Percentiles rank a stretch among this genome's conserved stretches.
Evolutionary conservation across 345 rosid species (phyloP).

Genomic region (Euphorbia pulcherrima): DNA sequence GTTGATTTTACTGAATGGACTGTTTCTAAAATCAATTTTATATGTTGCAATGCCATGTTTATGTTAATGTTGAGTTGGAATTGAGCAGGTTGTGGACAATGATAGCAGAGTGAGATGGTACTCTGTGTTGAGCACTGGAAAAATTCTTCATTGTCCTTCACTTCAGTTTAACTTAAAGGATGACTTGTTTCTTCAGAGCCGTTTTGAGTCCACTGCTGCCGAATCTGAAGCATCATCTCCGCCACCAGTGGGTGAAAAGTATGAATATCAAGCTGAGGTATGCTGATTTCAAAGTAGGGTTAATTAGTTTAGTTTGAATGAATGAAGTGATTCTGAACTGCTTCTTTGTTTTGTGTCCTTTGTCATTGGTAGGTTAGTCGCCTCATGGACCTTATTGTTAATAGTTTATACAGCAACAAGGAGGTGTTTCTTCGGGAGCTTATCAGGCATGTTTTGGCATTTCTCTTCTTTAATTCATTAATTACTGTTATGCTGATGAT

Average conservation of each 20-base stretch:
- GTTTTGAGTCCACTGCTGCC: slow-evolving; percentile 63
- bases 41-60: not conserved
- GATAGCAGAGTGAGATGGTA: slow-evolving; percentile 49
- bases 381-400: slow-evolving; percentile 96
- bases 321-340: slow-evolving; percentile 7
- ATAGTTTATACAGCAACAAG: slow-evolving; percentile 91
- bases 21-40: too few relatives aligned
- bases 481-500: not conserved
- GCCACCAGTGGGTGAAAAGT: slow-evolving; percentile 59
- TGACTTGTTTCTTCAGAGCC: slow-evolving; percentile 39
- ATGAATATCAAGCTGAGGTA: slow-evolving; percentile 97
- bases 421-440: slow-evolving; percentile 98
- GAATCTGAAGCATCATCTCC: slow-evolving; percentile 54
- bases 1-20: too few relatives aligned
- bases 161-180: slow-evolving; percentile 31
- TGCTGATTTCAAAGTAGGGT: not conserved
- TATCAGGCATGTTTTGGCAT: slow-evolving; percentile 48
- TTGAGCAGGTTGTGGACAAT: slow-evolving; percentile 40
- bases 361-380: slow-evolving; percentile 74
- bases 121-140: slow-evolving; percentile 46
- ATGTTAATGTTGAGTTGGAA: not conserved
- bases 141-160: slow-evolving; percentile 19
- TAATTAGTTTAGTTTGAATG: not conserved
- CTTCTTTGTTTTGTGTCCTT: not conserved
- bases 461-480: not conserved